Evolutionary conservation across 768 basidiomycete genomes (phyloP), one percentile per base, ranked within the genome.

Genomic region (Mycena maculata): DNA sequence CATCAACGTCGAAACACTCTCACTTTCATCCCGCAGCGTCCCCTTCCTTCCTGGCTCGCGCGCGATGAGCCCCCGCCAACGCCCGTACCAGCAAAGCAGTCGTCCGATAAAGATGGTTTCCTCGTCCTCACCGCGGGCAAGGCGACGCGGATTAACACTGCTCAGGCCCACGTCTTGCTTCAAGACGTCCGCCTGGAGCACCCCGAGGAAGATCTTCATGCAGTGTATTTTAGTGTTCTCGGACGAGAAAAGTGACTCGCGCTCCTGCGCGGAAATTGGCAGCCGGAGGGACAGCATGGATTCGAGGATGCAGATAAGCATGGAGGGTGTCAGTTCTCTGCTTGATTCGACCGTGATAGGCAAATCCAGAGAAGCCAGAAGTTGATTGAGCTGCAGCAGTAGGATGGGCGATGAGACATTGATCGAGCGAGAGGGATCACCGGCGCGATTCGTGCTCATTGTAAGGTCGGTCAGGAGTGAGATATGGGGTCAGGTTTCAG

Each of bases 181-280:
- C 16, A 93, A 73, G 38, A 93, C 77, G 67, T 93, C 92, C 31
- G 80, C 84, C 66, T 92, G 89, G 8, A 94, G 81, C 8, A 92
- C 86, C 1, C 92, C 92, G 9, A 94, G 82, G 60, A 94, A 90
- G 4, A 93, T 81, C 71, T 93, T 92, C 83, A 91, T 89, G 33
- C 86, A 86, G 50, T 90, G 86, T 1, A 91, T 76, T 70, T 88
- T 88, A 10, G 82, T 79, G 1, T 63, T 68, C 61, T 62, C 64
- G 45, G 57, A 76, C 74, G 22, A 75, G 52, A 9, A 71, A 33
- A 22, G 73, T 47, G 16, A 69, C 6, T n/a, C 67, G 57, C 69
- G 67, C 18, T 71, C 47, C 13, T 52, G 45, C n/a, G 63, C 42
- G 23, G 77, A 60, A 13, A 88, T 80, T 3, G 88, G 86, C 11